Evolutionary conservation across 768 basidiomycete genomes (phyloP).

Genomic region (Rhodotorula toruloides): DNA sequence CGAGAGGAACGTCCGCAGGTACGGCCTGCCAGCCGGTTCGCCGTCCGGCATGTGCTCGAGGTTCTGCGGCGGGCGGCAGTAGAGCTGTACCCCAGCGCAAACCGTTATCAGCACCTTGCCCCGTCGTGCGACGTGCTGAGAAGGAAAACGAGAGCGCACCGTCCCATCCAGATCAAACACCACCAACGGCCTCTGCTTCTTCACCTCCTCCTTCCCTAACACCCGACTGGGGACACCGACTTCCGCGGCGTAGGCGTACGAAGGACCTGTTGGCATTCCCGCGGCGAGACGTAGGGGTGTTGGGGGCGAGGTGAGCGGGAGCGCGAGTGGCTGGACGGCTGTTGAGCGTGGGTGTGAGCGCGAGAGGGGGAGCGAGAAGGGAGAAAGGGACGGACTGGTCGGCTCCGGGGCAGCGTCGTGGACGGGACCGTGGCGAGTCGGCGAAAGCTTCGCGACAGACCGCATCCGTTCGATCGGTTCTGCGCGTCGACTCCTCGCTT

Average conservation of each 20-base stretch:
- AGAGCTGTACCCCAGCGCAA: constrained; percentile 12
- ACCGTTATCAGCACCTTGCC: background rate
- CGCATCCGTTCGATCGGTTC: too few relatives aligned
- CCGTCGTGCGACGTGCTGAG: too few relatives aligned
- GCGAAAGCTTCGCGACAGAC: too few relatives aligned
- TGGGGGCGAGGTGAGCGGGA: background rate
- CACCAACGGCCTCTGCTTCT: background rate
- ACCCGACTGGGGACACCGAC: background rate
- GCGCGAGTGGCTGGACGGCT: background rate
- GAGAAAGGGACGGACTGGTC: background rate
- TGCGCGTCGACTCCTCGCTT: too few relatives aligned
- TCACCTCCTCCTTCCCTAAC: background rate
- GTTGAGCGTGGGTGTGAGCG: background rate
- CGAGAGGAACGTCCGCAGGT: constrained; percentile 20
- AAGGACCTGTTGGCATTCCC: constrained; percentile 11
- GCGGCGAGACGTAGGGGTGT: constrained; percentile 16
- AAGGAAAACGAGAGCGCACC: background rate
- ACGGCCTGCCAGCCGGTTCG: constrained; percentile 20
- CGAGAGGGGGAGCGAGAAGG: background rate
- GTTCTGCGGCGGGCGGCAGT: constrained; percentile 31
- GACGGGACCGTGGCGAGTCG: background rate
- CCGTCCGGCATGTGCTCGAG: constrained; percentile 30
- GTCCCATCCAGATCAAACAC: constrained; percentile 36
- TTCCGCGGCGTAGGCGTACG: background rate
- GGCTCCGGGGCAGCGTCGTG: constrained; percentile 23